Base-by-base conservation (phyloP, 352 stramenopile genomes). In the Globisporangium iwayamae region DNA sequence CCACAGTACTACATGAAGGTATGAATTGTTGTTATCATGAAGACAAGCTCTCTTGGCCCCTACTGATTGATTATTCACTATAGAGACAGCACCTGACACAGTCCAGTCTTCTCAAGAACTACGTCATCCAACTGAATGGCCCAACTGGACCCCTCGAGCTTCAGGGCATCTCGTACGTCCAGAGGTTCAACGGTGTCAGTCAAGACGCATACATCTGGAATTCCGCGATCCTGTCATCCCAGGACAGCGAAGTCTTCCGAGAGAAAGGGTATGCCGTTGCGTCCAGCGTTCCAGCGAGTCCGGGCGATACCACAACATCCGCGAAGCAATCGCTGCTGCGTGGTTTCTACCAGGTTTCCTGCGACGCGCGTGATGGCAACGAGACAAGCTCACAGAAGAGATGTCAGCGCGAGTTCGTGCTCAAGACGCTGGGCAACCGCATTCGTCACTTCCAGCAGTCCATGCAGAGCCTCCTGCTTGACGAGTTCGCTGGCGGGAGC, bases 1-100 rank as follows among this genome's bases (percentile, higher is more conserved):
- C 47, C 59, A 10, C 47, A 57, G 10, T 65, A 65, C 38, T 39
- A 28, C 34, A 65, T 62, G 56, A 13, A 39, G 51, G 51, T 56
- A 39, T 14, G 50, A 39, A 25, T 16, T 38, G 10, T 20, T 18
- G 3, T 36, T 36, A 36, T 36, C 3, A 4, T 8, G 32, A 36
- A 36, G 32, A 36, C 32, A 36, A 9, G 4, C 32, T 36, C 3
- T 36, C 4, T 36, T 9, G 32, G 32, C 4, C 32, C 32, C 32
- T 36, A 36, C 32, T 36, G 32, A 36, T 36, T 28, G 25, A 13
- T 34, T 32, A 32, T 51, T 18, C 20, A n/a, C 22, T n/a, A 11
- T 10, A 62, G 56, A 51, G 22, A 53, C 22, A 38, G n/a, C 41
- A 20, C 1, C 14, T 62, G 11, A 53, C 56, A 25, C 18, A 43